Evolutionary conservation across 768 basidiomycete genomes (phyloP), one percentile per base, ranked within the genome.

Genomic region (Podaxis sp.): DNA sequence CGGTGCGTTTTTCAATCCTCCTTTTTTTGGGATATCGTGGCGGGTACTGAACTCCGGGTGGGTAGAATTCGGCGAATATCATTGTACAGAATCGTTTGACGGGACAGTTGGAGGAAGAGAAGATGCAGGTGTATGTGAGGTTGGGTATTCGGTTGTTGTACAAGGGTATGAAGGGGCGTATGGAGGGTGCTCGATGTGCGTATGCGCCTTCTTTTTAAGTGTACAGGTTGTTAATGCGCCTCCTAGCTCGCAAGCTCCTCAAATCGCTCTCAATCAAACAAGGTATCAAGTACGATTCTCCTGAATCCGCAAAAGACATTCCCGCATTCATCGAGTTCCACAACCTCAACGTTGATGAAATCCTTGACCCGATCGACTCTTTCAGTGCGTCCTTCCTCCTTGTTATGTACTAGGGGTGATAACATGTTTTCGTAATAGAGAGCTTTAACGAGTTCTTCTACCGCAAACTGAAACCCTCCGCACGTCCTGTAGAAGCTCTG

Each of bases 381-480:
- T 98, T 94, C 75, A 88, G 91, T 91, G 64, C 35, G 88, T 82
- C 10, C 14, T 40, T 14, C 21, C 56, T 32, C 2, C 40, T 13
- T 14, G 21, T 11, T 21, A 21, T 14, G 6, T 21, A 23, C 25
- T 2, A 46, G n/a, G 1, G 11, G 18, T 42, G 54, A 14, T 28
- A 4, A 40, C 36, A 2, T 1, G 25, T 55, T 28, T 11, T 18
- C 50, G 1, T 61, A 21, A 18, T 64, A 93, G 91, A 90, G 74
- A 93, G 87, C 0, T 98, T 98, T 77, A 98, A 98, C 69, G 66
- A 95, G 64, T 95, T 96, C 78, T 95, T 95, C 74, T 91, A 91
- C 67, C 79, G 94, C 32, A 95, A 95, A 78, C 85, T 98, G 28
- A 97, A 93, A 69, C 80, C 88, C 0, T 81, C 78, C 9, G 93